A percentile compares a stretch with the other conserved stretches of the same genome.
Evolutionary conservation across 139 green algal genomes (phyloP).

Genomic region (Tetraselmis striata): DNA sequence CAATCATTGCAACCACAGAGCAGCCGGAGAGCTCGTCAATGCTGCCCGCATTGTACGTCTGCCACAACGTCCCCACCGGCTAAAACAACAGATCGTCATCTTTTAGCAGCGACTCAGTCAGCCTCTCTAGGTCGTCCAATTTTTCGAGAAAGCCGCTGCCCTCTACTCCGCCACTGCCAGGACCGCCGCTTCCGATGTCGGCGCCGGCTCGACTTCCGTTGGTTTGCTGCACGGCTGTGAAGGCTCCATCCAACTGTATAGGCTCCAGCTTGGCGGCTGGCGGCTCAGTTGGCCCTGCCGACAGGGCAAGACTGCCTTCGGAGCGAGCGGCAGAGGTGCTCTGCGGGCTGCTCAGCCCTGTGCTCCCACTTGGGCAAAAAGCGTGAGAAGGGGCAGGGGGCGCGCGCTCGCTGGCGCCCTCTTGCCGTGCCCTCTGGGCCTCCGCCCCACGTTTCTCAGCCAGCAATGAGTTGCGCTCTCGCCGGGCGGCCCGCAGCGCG

Average conservation of each 20-base stretch:
- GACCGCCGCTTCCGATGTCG: background rate
- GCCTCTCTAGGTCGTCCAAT: background rate
- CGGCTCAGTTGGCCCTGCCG: background rate
- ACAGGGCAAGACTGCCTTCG: background rate
- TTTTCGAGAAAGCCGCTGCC: background rate
- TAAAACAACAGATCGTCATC: too few relatives aligned
- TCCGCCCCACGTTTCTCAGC: background rate
- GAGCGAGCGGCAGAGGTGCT: background rate
- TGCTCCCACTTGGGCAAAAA: background rate
- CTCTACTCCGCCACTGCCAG: background rate
- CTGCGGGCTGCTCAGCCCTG: background rate
- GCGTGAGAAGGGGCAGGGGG: background rate
- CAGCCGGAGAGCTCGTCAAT: too few relatives aligned
- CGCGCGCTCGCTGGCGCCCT: background rate
- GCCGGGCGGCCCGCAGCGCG: background rate
- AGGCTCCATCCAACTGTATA: background rate
- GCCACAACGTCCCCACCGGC: too few relatives aligned
- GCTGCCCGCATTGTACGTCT: too few relatives aligned
- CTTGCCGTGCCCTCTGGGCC: background rate
- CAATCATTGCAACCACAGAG: too few relatives aligned
- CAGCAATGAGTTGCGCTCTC: background rate
- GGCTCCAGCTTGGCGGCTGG: background rate
- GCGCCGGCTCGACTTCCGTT: background rate
- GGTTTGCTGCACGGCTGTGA: background rate
- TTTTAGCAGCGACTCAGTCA: background rate